Evolutionary conservation across 169 alveolate species (phyloP), one percentile per base, ranked within the genome.

Genomic region (Plasmodium sp.): DNA sequence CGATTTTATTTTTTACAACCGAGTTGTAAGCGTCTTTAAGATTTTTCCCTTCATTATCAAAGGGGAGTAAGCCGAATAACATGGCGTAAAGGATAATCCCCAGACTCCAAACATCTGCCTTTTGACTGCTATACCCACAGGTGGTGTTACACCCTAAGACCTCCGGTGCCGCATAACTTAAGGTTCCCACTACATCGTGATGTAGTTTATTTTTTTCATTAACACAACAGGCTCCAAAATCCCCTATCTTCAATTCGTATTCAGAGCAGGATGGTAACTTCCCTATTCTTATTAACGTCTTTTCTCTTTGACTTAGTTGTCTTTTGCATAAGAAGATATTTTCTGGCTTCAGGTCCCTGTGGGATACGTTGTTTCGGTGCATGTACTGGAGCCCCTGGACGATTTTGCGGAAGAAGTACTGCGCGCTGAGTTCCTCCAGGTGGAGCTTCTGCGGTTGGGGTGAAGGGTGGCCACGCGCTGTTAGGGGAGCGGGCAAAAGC

Each of bases 31-130:
- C 97, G 14, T 94, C 96, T 39, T 93, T 92, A 14, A 96, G 83
- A 18, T 75, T 84, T 33, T 86, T 93, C 14, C 93, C 96, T 90
- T 97, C 98, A 83, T 98, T 99, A 94, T 98, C 99, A 96, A 98
- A 99, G 5, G 99, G 99, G 14, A 99, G 97, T 81, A 98, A 97
- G 1, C 99, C 99, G 95, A 99, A 99, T 62, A 99, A 95, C 98
- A 99, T 97, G 5, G 99, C 99, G 96, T 97, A 99, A 82, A 99
- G 95, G 34, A 99, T 98, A n/a, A 99, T 99, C 2, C 99, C 99
- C 81, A 99, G 96, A 51, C 99, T 97, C 99, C 99, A 99, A 14
- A 99, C 97, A 96, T 99, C 99, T 56, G 99, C 99, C 94, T 98
- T 97, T 16, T 98, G 96, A 5, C 99, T 99, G 39, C 96, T 95